Evolutionary conservation across 31 red algal species (phyloP).

Genomic region (Asparagopsis taxiformis): DNA sequence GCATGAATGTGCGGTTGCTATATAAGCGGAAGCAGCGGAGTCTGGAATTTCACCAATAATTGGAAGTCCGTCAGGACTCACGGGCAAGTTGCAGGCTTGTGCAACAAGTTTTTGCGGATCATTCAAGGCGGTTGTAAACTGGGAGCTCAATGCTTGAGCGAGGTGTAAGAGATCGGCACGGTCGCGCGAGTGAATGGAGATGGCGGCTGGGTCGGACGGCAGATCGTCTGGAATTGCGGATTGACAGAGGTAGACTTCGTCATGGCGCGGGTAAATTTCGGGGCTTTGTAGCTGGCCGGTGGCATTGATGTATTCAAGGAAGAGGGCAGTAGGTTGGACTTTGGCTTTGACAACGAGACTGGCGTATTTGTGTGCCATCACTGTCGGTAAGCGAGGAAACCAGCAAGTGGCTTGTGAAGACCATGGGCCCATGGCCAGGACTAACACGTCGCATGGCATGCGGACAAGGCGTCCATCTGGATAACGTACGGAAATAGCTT

Average conservation of each 20-base stretch:
- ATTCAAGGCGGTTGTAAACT: conserved; percentile 1
- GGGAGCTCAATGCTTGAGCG: conserved; percentile 11
- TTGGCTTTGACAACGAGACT: conserved; percentile 27
- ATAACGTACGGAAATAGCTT: too few species aligned
- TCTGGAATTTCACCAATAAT: conserved; percentile 42
- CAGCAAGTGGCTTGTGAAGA: conserved; percentile 8
- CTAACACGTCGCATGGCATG: conserved; percentile 13
- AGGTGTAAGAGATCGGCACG: conserved; percentile 13
- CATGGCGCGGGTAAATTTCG: conserved; percentile 36
- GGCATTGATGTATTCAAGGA: conserved; percentile 23
- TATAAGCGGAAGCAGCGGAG: conserved; percentile 9
- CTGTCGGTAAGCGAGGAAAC: conserved; percentile 36
- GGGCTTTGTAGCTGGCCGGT: conserved; percentile 1
- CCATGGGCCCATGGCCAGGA: conserved; percentile 65
- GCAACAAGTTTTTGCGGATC: neutral
- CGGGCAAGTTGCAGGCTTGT: conserved; percentile 51
- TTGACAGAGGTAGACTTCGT: conserved; percentile 42
- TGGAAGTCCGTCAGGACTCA: conserved; percentile 51
- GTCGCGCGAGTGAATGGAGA: conserved; percentile 3
- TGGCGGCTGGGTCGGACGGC: conserved; percentile 5
- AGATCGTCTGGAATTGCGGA: conserved; percentile 16
- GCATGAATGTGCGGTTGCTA: conserved; percentile 64
- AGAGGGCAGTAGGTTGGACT: conserved; percentile 22
- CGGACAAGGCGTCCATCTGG: neutral
- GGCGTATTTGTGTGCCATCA: conserved; percentile 36